phyloP scores from a whole-genome alignment of 768 basidiomycete genomes.

The Pisolithus orientalis region DNA sequence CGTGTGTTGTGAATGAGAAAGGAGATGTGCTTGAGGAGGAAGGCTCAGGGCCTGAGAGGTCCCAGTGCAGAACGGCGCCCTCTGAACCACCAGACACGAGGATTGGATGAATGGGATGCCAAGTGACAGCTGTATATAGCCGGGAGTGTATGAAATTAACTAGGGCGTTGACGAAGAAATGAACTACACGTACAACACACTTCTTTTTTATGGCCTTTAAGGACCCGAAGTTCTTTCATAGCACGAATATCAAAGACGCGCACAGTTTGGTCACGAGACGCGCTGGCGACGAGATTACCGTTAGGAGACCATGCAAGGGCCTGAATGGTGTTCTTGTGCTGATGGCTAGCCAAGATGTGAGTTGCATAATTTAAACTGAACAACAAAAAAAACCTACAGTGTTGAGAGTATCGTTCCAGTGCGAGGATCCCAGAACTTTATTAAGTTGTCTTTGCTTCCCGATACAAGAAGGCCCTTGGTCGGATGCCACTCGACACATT shows the following conservation, averaged over 20 bases:
- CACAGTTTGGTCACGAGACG: slow-evolving; percentile 90
- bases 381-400: slow-evolving; percentile 46
- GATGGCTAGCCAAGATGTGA: slow-evolving; percentile 50
- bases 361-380: neutral
- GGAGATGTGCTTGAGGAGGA: slow-evolving; percentile 31
- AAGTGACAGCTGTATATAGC: slow-evolving; percentile 63
- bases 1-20: slow-evolving; percentile 26
- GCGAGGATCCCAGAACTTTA: slow-evolving; percentile 99
- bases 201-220: slow-evolving; percentile 98
- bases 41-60: slow-evolving; percentile 63
- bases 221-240: slow-evolving; percentile 89
- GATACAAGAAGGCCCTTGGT: slow-evolving; percentile 92
- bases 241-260: slow-evolving; percentile 97
- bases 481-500: slow-evolving; percentile 98
- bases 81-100: slow-evolving; percentile 93
- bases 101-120: slow-evolving; percentile 93
- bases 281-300: slow-evolving; percentile 90
- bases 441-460: slow-evolving; percentile 95
- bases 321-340: slow-evolving; percentile 97
- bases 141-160: neutral
- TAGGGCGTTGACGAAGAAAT: neutral
- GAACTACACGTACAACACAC: slow-evolving; percentile 72
- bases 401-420: slow-evolving; percentile 88
- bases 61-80: slow-evolving; percentile 93
- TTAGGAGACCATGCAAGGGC: slow-evolving; percentile 91